Conservation (phyloP, 2,329 filamentous ascomycete genomes). For the Corynespora cassiicola region DNA sequence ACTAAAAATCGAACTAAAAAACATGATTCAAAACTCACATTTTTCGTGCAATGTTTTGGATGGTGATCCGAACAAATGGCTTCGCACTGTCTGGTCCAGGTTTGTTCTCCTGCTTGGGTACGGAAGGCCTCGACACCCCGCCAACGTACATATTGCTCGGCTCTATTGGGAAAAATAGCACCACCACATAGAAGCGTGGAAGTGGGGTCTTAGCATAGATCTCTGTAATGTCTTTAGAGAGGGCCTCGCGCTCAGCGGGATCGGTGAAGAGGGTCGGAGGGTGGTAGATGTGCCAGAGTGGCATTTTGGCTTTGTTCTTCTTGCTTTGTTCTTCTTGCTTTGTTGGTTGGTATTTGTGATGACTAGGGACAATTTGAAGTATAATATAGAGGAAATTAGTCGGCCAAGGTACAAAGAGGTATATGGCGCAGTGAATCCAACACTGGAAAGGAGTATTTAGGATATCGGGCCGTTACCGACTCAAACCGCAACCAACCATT, state of each 20-base stretch:
- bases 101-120: slow-evolving; percentile 5
- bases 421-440: no score
- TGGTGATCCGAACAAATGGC: slow-evolving; percentile 47
- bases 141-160: slow-evolving; percentile 37
- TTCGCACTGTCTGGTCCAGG: slow-evolving; percentile 17
- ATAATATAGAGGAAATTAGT: no score
- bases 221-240: slow-evolving; percentile 46
- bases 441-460: no score
- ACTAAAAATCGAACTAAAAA: no score
- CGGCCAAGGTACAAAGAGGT: no score
- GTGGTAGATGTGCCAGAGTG: slow-evolving; percentile 54
- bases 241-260: slow-evolving; percentile 29
- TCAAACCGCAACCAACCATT: no score
- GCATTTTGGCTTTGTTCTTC: no score
- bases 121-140: slow-evolving; percentile 26
- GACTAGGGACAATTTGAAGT: no score
- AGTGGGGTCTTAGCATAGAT: slow-evolving; percentile 34
- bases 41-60: slow-evolving; percentile 41
- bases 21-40: slow-evolving; percentile 12
- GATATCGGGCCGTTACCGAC: no score
- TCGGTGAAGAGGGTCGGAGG: slow-evolving; percentile 42
- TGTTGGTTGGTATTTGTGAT: no score
- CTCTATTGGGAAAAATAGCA: slow-evolving; percentile 46
- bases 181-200: slow-evolving; percentile 54
- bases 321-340: no score